phyloP scores from a whole-genome alignment of 1,284 basidiomycete species.

The Wallemia mellicola region DNA sequence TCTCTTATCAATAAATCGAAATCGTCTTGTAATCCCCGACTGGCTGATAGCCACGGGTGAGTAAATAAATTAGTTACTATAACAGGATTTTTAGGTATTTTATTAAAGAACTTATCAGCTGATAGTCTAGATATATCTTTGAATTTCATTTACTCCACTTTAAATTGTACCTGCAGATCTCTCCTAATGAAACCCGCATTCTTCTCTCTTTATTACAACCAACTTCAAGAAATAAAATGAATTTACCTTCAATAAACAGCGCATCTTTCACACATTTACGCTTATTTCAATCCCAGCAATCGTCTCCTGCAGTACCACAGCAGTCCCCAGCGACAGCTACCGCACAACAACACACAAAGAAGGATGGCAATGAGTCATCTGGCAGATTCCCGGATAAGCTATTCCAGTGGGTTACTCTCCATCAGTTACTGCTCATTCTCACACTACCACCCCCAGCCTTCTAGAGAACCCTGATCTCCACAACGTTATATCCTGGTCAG shows the following conservation, averaged over 20 bases:
- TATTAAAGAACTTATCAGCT: not conserved
- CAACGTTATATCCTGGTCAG: not conserved
- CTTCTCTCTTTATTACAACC: not conserved
- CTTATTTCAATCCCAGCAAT: not conserved
- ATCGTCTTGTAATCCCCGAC: not conserved
- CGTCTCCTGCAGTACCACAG: not conserved
- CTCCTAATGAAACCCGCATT: not conserved
- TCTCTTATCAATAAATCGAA: not conserved
- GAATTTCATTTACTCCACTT: not conserved
- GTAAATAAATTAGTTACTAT: not conserved
- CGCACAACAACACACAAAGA: not conserved
- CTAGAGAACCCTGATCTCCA: not conserved
- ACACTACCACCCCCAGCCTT: not conserved
- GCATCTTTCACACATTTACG: not conserved
- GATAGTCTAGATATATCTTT: not conserved
- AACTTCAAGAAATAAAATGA: not conserved
- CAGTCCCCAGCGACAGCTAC: not conserved
- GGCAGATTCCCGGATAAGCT: conserved; percentile 1
- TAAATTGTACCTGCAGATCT: not conserved
- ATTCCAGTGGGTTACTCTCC: not conserved
- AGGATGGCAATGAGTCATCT: not conserved
- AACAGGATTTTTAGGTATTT: not conserved
- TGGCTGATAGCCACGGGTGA: not conserved
- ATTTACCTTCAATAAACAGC: not conserved
- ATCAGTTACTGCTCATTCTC: not conserved